These are phyloP conservation scores for Coccinonectria pachysandricola DNA, from an alignment of 2,329 filamentous ascomycete genomes.

Conservation along the genomic window DNA sequence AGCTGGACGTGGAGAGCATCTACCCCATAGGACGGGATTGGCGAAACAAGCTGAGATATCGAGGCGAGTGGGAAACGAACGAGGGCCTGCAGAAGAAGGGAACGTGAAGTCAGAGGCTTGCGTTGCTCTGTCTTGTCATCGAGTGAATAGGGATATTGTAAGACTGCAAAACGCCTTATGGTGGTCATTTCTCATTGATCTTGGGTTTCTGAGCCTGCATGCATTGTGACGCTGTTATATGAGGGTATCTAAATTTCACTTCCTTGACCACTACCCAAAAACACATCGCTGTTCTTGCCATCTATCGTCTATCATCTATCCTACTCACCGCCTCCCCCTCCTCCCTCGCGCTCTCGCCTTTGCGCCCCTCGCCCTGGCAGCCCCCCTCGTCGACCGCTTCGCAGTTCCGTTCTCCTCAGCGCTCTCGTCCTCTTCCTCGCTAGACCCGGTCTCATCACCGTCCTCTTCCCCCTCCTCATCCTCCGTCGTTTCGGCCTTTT, in stretches of 20 bases:
- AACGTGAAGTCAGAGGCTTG: no score
- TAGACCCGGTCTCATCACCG: slow-evolving; percentile 24
- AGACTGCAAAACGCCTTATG: no score
- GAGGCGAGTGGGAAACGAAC: slow-evolving; percentile 33
- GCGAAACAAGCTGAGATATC: slow-evolving; percentile 26
- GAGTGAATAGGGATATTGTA: no score
- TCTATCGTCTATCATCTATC: slow-evolving; percentile 3
- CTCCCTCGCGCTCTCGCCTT: slow-evolving; percentile 23
- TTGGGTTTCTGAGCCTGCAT: no score
- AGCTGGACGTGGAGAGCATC: slow-evolving; percentile 24
- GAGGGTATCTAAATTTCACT: no score
- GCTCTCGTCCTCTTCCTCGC: slow-evolving; percentile 24
- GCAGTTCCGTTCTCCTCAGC: slow-evolving; percentile 28
- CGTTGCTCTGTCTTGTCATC: no score
- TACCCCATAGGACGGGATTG: slow-evolving; percentile 29
- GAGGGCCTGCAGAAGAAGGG: no score
- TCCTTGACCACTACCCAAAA: no score
- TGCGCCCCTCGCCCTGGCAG: slow-evolving; percentile 22
- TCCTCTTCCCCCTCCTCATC: slow-evolving; percentile 29
- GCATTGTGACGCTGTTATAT: no score
- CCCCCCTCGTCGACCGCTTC: slow-evolving; percentile 26
- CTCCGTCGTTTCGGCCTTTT: slow-evolving; percentile 22
- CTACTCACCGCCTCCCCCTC: slow-evolving; percentile 15
- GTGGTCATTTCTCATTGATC: no score
- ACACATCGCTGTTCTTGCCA: no score